Percentiles rank a stretch among this genome's conserved stretches.
Conservation (phyloP, 2,329 filamentous ascomycete species). For the Tympanopsis confertula region DNA sequence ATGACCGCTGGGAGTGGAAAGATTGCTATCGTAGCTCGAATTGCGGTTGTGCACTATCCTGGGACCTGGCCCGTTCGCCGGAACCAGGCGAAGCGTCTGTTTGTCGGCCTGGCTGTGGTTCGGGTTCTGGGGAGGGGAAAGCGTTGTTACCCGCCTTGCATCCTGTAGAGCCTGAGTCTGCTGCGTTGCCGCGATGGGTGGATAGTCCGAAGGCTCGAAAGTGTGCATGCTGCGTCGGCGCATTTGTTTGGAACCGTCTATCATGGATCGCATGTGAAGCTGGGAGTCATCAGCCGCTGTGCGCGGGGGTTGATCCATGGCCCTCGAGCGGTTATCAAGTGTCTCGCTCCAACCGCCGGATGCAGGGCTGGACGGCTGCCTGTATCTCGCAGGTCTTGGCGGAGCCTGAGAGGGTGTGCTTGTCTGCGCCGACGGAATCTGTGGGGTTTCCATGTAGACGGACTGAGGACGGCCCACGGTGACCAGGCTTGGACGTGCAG, state of each 20-base stretch:
- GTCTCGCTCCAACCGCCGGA: no score
- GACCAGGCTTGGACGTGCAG: conserved; percentile 23
- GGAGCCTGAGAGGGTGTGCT: conserved; percentile 9
- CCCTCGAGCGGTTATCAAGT: conserved; percentile 14
- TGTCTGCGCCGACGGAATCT: conserved; percentile 9
- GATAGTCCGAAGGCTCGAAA: conserved; percentile 33
- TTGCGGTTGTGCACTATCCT: conserved; percentile 27
- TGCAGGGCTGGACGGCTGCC: no score
- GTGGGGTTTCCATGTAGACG: conserved; percentile 21
- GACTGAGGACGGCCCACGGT: conserved; percentile 29
- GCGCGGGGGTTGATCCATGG: conserved; percentile 22
- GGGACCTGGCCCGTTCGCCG: conserved; percentile 13
- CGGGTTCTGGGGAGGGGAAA: not conserved
- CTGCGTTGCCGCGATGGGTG: conserved; percentile 23
- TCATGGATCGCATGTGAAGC: conserved; percentile 39
- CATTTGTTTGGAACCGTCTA: conserved; percentile 65
- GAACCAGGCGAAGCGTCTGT: conserved; percentile 3
- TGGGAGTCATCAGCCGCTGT: conserved; percentile 58
- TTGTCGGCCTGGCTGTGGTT: not conserved
- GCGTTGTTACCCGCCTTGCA: no score
- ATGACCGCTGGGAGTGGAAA: conserved; percentile 42
- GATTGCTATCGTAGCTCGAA: conserved; percentile 54
- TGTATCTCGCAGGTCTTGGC: conserved; percentile 14
- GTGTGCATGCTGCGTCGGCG: conserved; percentile 74
- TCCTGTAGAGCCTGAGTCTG: conserved; percentile 22